phyloP scores from a whole-genome alignment of 257 asterid genomes.

The Gentiana dahurica region DNA sequence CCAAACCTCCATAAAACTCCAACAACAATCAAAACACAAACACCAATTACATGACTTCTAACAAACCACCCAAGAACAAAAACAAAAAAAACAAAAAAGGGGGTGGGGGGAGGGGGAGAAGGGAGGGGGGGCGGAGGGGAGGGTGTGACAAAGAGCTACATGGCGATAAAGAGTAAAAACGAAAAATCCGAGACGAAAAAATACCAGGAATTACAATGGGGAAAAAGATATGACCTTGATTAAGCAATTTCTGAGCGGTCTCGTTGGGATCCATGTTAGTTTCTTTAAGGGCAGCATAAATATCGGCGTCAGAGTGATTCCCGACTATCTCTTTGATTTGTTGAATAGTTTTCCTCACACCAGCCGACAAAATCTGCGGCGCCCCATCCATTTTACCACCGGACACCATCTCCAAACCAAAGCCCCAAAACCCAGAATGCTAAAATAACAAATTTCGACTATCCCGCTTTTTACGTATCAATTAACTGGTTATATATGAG shows the following conservation, averaged over 20 bases:
- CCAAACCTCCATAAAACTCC: not conserved
- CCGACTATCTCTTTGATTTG: conserved; percentile 79
- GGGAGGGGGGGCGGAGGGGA: no score
- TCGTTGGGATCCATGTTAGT: conserved; percentile 94
- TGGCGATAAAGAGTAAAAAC: not conserved
- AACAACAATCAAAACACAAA: not conserved
- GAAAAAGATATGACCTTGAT: conserved; percentile 47
- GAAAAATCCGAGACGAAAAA: not conserved
- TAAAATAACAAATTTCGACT: not conserved
- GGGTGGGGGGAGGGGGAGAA: no score
- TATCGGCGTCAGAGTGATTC: conserved; percentile 84
- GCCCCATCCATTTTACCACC: conserved; percentile 57
- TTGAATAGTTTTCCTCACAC: conserved; percentile 68
- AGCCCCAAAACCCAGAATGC: conserved; percentile 11
- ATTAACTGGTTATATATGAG: not conserved
- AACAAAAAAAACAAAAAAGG: no score
- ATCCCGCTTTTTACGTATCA: not conserved
- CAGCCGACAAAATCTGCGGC: conserved; percentile 55
- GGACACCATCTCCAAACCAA: conserved; percentile 47
- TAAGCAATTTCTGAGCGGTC: conserved; percentile 74
- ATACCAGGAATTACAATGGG: not conserved
- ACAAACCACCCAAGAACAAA: no score
- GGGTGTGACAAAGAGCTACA: not conserved
- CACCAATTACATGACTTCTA: not conserved
- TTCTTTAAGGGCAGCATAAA: conserved; percentile 74